phyloP scores from a whole-genome alignment of 352 stramenopile genomes.

The Detonula confervacea region DNA sequence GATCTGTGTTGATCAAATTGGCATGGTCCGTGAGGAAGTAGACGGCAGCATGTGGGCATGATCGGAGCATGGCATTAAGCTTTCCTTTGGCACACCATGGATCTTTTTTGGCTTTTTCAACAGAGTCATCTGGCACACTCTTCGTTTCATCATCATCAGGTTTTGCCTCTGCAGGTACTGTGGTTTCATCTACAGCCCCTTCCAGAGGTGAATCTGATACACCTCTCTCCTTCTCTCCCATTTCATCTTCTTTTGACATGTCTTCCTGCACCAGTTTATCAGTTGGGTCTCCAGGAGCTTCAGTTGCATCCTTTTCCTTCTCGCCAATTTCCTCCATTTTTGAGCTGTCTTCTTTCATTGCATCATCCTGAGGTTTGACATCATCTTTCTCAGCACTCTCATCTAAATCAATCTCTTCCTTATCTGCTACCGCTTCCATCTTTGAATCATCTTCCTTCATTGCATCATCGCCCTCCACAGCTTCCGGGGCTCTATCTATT shows the following conservation, averaged over 20 bases:
- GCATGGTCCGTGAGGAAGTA: conserved; percentile 68
- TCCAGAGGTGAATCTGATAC: no score
- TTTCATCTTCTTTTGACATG: conserved; percentile 1
- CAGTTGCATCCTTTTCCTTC: conserved; percentile 1
- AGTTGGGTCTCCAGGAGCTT: no score
- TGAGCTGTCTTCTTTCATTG: background rate
- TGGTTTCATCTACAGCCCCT: no score
- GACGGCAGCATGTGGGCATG: conserved; percentile 38
- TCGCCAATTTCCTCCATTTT: background rate
- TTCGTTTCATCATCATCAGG: no score
- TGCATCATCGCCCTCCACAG: background rate
- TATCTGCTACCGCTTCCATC: background rate
- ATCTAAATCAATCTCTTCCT: background rate
- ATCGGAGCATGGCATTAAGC: conserved; percentile 56
- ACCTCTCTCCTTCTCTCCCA: no score
- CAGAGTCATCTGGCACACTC: no score
- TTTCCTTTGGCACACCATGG: conserved; percentile 63
- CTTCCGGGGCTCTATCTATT: background rate
- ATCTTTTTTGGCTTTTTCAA: conserved; percentile 31
- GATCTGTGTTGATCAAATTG: conserved; percentile 67
- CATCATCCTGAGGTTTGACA: no score
- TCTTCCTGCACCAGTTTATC: background rate
- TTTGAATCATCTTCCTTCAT: no score
- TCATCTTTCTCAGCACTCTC: background rate
- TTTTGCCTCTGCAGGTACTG: no score